Base-by-base conservation (phyloP, 78 protist species). In the Dictyostelium capitatum region DNA sequence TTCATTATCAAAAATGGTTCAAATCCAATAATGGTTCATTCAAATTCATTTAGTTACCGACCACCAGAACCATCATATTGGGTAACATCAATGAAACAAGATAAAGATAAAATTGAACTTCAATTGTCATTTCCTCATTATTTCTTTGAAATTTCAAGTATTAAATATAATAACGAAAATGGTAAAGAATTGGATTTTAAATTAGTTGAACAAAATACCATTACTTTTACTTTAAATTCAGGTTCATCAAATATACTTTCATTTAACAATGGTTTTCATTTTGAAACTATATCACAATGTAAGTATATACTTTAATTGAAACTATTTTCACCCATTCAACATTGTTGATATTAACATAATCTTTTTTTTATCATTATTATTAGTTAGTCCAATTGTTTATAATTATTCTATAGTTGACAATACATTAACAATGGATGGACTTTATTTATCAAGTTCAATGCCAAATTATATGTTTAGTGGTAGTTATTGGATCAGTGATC, bases 41-140 rank as follows among this genome's bases (percentile, higher is more conserved):
- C 69, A 4, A 59, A 59, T 59, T 59, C 69, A 59, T 59, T 59
- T 59, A 59, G 69, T 59, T 59, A 59, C 19, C n/a, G n/a, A n/a
- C 2, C 1, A 23, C 56, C 56, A 51, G 5, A 17, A 59, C 6
- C 28, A 19, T 19, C 43, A 59, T 19, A 17, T 20, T 59, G 69
- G 69, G 5, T 59, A 23, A 59, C 69, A 59, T 59, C 69, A 20
- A 59, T 59, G 69, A 59, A 20, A 19, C 69, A 59, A 59, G 20
- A 59, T 59, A 1, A 19, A 59, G 69, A 59, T 23, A 59, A 59
- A 59, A 5, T 59, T 23, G 10, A 59, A 59, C 20, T 59, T 19
- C 43, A 59, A 59, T 15, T 59, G 5, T 59, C 69, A 59, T 59
- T 59, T 5, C 2, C 69, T 15, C 69, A 59, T 59, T 59, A 19